A percentile compares a stretch with the other conserved stretches of the same genome.
These are phyloP conservation scores for Sonneratia alba DNA, from an alignment of 345 rosid species.

Conservation along the genomic window DNA sequence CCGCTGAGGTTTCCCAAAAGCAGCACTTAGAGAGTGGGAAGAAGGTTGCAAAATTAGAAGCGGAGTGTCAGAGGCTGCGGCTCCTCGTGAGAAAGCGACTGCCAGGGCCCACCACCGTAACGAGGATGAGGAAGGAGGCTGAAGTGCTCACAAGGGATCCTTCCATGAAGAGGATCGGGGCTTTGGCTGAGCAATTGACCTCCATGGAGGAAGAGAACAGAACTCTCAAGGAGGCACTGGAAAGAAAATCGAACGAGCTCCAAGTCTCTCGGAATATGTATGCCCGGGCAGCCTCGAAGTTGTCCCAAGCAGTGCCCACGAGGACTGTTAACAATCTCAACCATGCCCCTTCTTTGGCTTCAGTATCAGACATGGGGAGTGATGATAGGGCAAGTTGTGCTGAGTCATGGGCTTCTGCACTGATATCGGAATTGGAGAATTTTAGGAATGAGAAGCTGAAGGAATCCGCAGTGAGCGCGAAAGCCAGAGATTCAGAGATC, in stretches of 20 bases:
- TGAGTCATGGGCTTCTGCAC: conserved; percentile 67
- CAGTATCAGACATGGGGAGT: conserved; percentile 61
- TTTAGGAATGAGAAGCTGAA: conserved; percentile 45
- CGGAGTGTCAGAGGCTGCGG: conserved; percentile 85
- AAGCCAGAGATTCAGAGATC: conserved; percentile 59
- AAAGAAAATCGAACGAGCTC: conserved; percentile 60
- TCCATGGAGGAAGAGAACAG: conserved; percentile 74
- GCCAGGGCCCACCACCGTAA: conserved; percentile 76
- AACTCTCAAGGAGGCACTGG: conserved; percentile 55
- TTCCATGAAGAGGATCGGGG: conserved; percentile 29
- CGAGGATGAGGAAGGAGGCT: conserved; percentile 75
- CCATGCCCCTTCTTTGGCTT: conserved; percentile 40
- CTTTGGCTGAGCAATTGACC: conserved; percentile 54
- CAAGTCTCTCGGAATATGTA: conserved; percentile 58
- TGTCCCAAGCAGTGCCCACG: conserved; percentile 40
- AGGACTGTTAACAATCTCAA: conserved; percentile 23
- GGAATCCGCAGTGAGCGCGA: conserved; percentile 27
- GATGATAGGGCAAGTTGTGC: conserved; percentile 63
- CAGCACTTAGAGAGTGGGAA: conserved; percentile 72
- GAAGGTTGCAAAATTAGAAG: conserved; percentile 78
- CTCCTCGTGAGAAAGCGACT: conserved; percentile 68
- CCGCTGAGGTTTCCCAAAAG: conserved; percentile 64
- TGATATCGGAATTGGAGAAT: conserved; percentile 65
- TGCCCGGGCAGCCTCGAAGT: conserved; percentile 49
- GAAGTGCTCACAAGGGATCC: conserved; percentile 58